Evolutionary conservation across 2,329 filamentous ascomycete species (phyloP).

Genomic region (Penicillium sp.): DNA sequence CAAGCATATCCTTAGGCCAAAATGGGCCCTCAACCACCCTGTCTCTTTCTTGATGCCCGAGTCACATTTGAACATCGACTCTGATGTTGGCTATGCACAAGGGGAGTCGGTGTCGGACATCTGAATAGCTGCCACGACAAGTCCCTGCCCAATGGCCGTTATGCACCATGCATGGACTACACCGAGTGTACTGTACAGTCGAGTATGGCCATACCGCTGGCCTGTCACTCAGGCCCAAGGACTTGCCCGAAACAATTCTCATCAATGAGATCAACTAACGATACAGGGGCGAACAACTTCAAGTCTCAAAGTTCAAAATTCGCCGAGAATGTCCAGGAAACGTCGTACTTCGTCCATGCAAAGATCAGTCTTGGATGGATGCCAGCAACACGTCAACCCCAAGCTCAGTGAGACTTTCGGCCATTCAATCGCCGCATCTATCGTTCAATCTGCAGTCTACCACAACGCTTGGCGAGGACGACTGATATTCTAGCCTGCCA

Average conservation of each 20-base stretch:
- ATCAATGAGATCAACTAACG: neutral
- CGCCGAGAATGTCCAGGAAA: neutral
- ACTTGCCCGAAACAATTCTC: neutral
- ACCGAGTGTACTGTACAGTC: neutral
- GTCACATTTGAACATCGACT: neutral
- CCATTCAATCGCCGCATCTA: neutral
- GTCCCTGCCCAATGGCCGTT: neutral
- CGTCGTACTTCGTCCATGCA: neutral
- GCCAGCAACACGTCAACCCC: neutral
- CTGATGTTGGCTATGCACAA: neutral
- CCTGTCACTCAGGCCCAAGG: neutral
- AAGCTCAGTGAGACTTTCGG: neutral
- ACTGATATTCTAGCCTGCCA: slow-evolving; percentile 13
- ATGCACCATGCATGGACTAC: neutral
- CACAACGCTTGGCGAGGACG: slow-evolving; percentile 12
- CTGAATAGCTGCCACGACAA: neutral
- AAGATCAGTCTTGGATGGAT: neutral
- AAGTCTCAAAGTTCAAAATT: neutral
- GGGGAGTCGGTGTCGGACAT: neutral
- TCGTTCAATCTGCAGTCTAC: slow-evolving; percentile 6
- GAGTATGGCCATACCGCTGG: neutral
- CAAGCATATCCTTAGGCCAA: neutral
- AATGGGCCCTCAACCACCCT: neutral
- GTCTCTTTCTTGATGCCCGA: neutral
- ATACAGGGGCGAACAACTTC: neutral